These are phyloP conservation scores for Stagonosporopsis vannaccii DNA, from an alignment of 2,329 filamentous ascomycete genomes.

Conservation along the genomic window DNA sequence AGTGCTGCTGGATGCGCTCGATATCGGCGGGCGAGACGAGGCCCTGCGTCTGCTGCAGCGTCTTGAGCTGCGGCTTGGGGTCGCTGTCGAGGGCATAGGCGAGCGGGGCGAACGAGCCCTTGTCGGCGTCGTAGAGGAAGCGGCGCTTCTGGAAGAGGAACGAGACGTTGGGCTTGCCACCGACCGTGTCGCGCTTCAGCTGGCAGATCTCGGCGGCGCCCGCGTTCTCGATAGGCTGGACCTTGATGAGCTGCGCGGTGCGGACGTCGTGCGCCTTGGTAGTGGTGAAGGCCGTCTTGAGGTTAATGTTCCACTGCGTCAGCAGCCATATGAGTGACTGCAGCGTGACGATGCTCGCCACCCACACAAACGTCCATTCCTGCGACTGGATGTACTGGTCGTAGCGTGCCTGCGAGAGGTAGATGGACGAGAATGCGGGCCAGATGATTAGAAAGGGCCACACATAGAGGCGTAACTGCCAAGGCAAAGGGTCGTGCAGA, in stretches of 20 bases:
- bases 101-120: constrained; percentile 80
- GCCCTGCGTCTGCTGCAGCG: constrained; percentile 82
- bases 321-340: constrained; percentile 93
- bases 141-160: constrained; percentile 98
- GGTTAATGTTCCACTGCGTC: constrained; percentile 96
- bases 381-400: constrained; percentile 89
- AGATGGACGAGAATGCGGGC: constrained; percentile 90
- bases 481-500: constrained; percentile 84
- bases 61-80: constrained; percentile 78
- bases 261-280: constrained; percentile 72
- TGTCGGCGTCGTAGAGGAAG: constrained; percentile 80
- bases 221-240: constrained; percentile 88
- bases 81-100: constrained; percentile 84
- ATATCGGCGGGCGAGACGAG: constrained; percentile 78
- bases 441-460: constrained; percentile 93
- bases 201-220: constrained; percentile 87
- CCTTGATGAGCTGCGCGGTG: constrained; percentile 86
- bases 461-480: constrained; percentile 84
- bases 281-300: constrained; percentile 82
- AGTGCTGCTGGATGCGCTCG: constrained; percentile 84
- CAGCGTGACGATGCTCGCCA: constrained; percentile 82
- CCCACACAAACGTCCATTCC: constrained; percentile 98
- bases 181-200: constrained; percentile 77
- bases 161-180: constrained; percentile 77
- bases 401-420: constrained; percentile 83